Conservation (phyloP, 73 alveolate genomes). For the Vitrella brassicaformis region DNA sequence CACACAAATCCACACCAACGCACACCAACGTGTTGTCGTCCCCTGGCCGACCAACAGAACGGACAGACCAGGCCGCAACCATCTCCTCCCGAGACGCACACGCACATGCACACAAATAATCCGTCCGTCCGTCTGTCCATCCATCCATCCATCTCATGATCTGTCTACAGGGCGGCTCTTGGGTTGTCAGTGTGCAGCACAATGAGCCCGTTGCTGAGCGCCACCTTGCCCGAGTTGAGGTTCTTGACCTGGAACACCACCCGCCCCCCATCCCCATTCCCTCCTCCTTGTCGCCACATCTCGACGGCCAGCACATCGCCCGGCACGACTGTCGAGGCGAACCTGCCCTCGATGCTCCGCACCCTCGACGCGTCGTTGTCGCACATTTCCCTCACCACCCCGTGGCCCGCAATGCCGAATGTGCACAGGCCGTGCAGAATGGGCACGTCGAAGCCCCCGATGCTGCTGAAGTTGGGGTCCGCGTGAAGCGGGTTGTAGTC, state of each 20-base stretch:
- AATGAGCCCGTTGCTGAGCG: background rate
- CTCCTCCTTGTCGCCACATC: background rate
- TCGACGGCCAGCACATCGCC: background rate
- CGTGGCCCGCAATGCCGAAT: background rate
- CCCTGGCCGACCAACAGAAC: no score
- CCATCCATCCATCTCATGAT: no score
- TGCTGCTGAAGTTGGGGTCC: constrained; percentile 32
- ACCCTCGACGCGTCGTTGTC: background rate
- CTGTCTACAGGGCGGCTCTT: no score
- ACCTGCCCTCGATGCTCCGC: background rate
- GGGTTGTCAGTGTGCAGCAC: no score
- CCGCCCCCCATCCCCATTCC: background rate
- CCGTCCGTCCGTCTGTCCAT: no score
- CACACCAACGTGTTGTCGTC: no score
- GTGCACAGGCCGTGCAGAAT: constrained; percentile 11
- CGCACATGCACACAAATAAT: no score
- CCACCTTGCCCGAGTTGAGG: background rate
- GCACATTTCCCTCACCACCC: background rate
- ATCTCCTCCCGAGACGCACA: no score
- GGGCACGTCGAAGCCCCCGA: constrained; percentile 50
- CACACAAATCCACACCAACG: no score
- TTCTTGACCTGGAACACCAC: background rate
- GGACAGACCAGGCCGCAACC: no score
- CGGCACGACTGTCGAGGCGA: background rate
- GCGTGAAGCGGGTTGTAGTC: constrained; percentile 51